Base-by-base conservation (phyloP, 768 basidiomycete genomes). In the Clavaria fumosa region DNA sequence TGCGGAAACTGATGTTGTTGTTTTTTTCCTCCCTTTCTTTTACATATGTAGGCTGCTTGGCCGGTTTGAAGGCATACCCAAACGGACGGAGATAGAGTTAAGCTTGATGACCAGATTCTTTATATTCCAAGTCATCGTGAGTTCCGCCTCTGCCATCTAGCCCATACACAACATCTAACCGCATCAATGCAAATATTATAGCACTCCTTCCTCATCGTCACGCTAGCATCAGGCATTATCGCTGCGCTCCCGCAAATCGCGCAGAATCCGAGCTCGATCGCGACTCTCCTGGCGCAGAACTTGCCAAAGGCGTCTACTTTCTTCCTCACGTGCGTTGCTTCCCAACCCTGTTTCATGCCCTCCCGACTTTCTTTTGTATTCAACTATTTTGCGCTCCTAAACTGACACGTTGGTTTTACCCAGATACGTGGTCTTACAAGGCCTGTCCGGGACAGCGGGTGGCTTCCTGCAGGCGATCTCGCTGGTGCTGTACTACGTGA, bases 121-220 rank as follows among this genome's bases (percentile, higher is more conserved):
- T 61, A 61, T 86, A 45, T 95, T 95, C 68, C 80, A 83, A 61
- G 83, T 91, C 34, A 60, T 95, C 37, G 86, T 91, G 57, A 45
- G 85, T 72, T 3, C 23, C n/a, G n/a, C n/a, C n/a, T 31, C 17
- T 20, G 44, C 14, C 22, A 28, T 11, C 17, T 44, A 20, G 34
- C 14, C 23, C 21, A 2, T 6, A 2, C 2, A 28, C 18, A 23
- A 23, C 9, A 9, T 27, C 15, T 7, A 4, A 17, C 5, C 31
- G 20, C 21, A 44, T 11, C 37, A 38, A 38, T 18, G 27, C 23
- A 37, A n/a, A 26, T 10, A 33, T 31, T 24, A 15, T 58, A 95
- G 82, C 83, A 97, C 58, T 86, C 85, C 2, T 99, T 97, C 73
- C 62, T 97, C 31, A 72, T 95, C 48, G 76, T 95, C 23, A 84